Conservation (phyloP, 768 basidiomycete species). For the Tricholoma saponaceum region DNA sequence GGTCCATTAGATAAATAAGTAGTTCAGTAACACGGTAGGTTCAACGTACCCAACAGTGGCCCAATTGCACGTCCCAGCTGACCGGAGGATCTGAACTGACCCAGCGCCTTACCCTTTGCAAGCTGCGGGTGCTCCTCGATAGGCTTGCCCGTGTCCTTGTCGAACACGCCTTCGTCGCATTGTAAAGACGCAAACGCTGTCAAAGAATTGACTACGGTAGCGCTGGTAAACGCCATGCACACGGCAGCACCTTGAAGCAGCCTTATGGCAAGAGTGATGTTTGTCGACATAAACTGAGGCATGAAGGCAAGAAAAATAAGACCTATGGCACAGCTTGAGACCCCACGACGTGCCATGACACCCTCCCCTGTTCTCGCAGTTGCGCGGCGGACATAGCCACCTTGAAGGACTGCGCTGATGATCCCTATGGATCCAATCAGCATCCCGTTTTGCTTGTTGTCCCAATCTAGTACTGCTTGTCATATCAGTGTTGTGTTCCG, state of each 20-base stretch:
- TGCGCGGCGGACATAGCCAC: slow-evolving; percentile 87
- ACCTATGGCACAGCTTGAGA: slow-evolving; percentile 65
- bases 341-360: slow-evolving; percentile 79
- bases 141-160: slow-evolving; percentile 54
- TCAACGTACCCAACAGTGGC: slow-evolving; percentile 72
- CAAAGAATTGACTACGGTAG: slow-evolving; percentile 91
- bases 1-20: neutral
- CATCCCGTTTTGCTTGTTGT: slow-evolving; percentile 81
- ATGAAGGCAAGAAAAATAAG: slow-evolving; percentile 71
- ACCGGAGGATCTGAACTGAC: slow-evolving; percentile 86
- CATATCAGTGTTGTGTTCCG: neutral
- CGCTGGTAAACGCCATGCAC: slow-evolving; percentile 89
- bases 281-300: slow-evolving; percentile 47
- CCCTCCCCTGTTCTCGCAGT: slow-evolving; percentile 75
- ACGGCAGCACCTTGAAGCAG: slow-evolving; percentile 69
- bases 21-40: too few species aligned
- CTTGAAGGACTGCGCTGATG: slow-evolving; percentile 85
- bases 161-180: slow-evolving; percentile 68
- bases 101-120: slow-evolving; percentile 81
- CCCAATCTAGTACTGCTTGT: slow-evolving; percentile 80
- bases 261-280: slow-evolving; percentile 41
- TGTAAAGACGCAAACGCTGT: slow-evolving; percentile 90
- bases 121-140: slow-evolving; percentile 58
- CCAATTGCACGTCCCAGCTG: slow-evolving; percentile 93
- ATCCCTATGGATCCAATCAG: slow-evolving; percentile 88